Base-by-base conservation (phyloP, 2,329 filamentous ascomycete species). In the Polytolypa hystricis region DNA sequence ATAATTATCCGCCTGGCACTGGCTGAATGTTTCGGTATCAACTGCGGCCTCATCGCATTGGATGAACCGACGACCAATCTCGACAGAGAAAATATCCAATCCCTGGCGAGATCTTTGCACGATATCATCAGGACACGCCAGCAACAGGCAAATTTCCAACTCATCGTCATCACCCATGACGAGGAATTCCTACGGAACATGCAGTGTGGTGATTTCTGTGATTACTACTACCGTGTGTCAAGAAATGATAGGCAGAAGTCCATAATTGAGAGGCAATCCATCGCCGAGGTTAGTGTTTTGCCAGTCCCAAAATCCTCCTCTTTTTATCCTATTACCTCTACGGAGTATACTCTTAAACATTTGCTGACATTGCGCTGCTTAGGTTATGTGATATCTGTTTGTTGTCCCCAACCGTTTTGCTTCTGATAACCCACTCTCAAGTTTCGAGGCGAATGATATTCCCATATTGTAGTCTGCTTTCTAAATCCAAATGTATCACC, bases 51-150 rank as follows among this genome's bases (percentile, higher is more conserved):
- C 38, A 94, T 98, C 54, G 89, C 91, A 23, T 79, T 98, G 10
- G 91, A 98, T 61, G 91, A 98, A 62, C 91, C 91, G 5, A 98
- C 91, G 0, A 98, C 91, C 2, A 98, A 98, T 53, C 77, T 98
- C 29, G 91, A 98, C 56, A 74, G 77, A 43, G 87, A 95, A 65
- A 98, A 98, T 60, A 96, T 96, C 60, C 79, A 81, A 44, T 84
- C 84, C 42, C 71, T 98, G 29, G 91, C 91, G 6, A 73, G 81
- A 56, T 84, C 82, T 31, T 64, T 98, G 50, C 81, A 91, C 52
- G 74, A 79, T 51, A 94, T 98, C 53, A 96, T 98, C 62, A 73
- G 81, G 50, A 66, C 79, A 11, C 77, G 93, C 5, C 77, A 82
- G 56, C 76, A 80, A 43, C 91, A 98, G 69, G 74, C 78, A 38